Evolutionary conservation across 305 asterid genomes (phyloP).

Genomic region (Ilex paraguariensis): DNA sequence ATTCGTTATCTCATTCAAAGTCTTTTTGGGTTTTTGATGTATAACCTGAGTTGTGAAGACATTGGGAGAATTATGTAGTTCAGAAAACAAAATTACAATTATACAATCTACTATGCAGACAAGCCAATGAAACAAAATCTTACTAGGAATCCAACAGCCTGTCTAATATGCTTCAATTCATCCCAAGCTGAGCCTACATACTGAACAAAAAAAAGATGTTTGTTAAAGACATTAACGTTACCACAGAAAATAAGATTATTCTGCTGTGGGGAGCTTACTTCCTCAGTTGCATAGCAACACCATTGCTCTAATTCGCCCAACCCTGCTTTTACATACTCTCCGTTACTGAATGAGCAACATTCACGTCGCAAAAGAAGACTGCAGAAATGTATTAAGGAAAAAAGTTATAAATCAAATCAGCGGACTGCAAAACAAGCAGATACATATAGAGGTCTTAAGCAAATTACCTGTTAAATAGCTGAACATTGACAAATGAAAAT

Average conservation of each 20-base stretch:
- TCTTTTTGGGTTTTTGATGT: conserved; percentile 98
- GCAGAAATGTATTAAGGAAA: conserved; percentile 21
- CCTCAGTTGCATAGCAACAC: conserved; percentile 91
- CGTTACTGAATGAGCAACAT: conserved; percentile 98
- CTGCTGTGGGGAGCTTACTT: conserved; percentile 39
- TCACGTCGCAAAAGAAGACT: conserved; percentile 98
- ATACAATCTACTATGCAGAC: neutral
- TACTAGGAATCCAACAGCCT: conserved; percentile 97
- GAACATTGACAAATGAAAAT: conserved; percentile 95
- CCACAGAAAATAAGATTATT: neutral
- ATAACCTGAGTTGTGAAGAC: conserved; percentile 57
- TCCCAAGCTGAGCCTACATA: conserved; percentile 97
- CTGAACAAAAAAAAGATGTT: conserved; percentile 37
- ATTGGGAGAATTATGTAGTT: conserved; percentile 3
- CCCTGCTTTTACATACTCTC: conserved; percentile 95
- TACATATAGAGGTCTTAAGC: neutral
- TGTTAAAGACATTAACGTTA: conserved; percentile 4
- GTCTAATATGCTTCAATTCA: conserved; percentile 96
- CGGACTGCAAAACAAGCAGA: neutral
- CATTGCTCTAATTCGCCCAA: conserved; percentile 95
- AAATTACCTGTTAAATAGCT: conserved; percentile 85
- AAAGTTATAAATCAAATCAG: conserved; percentile 1
- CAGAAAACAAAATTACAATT: neutral
- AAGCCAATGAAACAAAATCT: conserved; percentile 19
- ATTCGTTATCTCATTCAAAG: conserved; percentile 77